Percentiles rank a stretch among this genome's conserved stretches.
Conservation (phyloP, 345 rosid species). For the Populus ilicifolia region DNA sequence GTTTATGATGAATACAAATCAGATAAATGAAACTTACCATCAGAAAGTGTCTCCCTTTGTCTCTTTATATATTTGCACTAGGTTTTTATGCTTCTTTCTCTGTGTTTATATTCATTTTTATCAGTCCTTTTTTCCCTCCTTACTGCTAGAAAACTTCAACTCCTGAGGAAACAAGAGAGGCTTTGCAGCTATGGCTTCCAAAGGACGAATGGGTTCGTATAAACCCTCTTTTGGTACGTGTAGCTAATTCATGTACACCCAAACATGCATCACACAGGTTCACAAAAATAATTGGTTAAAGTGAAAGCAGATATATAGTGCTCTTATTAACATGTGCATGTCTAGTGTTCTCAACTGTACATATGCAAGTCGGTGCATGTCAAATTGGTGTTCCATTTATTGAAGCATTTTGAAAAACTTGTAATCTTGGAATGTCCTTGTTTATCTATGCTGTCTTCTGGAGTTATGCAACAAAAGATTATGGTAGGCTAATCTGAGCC, state of each 20-base stretch:
- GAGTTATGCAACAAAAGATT: background rate
- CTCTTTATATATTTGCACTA: background rate
- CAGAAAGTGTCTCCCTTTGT: background rate
- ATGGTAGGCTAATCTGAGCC: background rate
- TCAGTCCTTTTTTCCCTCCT: background rate
- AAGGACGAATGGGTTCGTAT: constrained; percentile 89
- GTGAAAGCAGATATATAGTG: background rate
- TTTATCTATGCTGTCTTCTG: background rate
- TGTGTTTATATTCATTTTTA: background rate
- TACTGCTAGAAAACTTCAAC: constrained; percentile 54
- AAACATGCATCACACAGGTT: background rate
- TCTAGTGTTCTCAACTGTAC: background rate
- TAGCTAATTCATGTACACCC: background rate
- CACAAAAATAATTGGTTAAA: background rate
- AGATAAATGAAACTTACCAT: background rate
- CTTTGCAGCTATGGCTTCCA: constrained; percentile 88
- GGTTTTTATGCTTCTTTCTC: background rate
- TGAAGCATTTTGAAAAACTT: background rate
- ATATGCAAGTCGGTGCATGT: background rate
- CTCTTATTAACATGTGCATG: background rate
- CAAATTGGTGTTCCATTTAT: background rate
- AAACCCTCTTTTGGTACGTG: constrained; percentile 85
- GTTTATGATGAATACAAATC: background rate
- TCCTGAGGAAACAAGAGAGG: constrained; percentile 88
- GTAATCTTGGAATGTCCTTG: background rate